phyloP scores from a whole-genome alignment of 2,329 filamentous ascomycete genomes.

The Grosmannia huntii region DNA sequence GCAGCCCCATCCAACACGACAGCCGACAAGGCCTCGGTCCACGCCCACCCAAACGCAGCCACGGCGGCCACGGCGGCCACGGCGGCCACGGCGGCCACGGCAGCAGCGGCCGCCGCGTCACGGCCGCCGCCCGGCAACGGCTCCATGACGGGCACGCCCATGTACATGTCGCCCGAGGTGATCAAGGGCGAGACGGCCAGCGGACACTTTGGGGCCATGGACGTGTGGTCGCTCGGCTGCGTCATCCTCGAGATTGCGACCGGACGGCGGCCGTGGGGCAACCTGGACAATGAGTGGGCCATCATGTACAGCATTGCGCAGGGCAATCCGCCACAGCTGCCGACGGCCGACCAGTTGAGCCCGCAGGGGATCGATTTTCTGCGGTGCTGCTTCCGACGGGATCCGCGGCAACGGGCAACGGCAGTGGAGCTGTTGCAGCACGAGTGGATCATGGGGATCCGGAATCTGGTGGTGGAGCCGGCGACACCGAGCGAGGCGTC shows the following conservation, averaged over 20 bases:
- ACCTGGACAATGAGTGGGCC: conserved; percentile 96
- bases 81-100: background rate
- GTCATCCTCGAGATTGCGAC: conserved; percentile 98
- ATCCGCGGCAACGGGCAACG: conserved; percentile 65
- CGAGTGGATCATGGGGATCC: conserved; percentile 69
- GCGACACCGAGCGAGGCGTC: conserved; percentile 45
- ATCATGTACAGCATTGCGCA: conserved; percentile 99
- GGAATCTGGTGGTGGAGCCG: conserved; percentile 52
- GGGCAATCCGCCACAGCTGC: conserved; percentile 81
- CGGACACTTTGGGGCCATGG: conserved; percentile 73
- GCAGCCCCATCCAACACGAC: background rate
- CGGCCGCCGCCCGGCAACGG: conserved; percentile 49
- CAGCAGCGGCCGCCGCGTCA: background rate
- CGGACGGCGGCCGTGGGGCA: conserved; percentile 84
- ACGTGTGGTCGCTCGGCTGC: conserved; percentile 94
- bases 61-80: background rate
- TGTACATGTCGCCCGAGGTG: conserved; percentile 99
- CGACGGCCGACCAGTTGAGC: conserved; percentile 71
- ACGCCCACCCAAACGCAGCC: background rate
- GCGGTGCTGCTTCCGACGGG: conserved; percentile 70
- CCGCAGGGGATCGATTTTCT: conserved; percentile 79
- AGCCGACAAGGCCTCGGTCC: background rate
- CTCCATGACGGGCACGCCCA: conserved; percentile 94
- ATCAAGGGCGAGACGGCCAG: conserved; percentile 79
- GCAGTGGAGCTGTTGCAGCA: conserved; percentile 87